Evolutionary conservation across 495 filamentous ascomycete species (phyloP).

Genomic region (Cairneyella variabilis): DNA sequence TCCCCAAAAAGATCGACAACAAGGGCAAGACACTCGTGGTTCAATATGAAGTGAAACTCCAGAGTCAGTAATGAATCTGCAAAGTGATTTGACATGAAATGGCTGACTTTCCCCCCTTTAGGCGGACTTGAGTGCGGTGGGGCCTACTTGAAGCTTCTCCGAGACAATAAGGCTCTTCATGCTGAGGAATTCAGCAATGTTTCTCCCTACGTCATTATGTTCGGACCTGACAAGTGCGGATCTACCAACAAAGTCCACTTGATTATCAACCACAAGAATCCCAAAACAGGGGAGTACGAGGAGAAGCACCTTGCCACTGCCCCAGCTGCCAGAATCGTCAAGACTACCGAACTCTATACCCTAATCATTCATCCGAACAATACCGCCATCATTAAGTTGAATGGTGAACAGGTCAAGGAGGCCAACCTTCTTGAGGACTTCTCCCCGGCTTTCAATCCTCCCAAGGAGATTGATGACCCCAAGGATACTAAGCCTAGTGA

Average conservation of each 20-base stretch:
- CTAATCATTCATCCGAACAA: slow-evolving; percentile 95
- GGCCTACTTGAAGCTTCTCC: slow-evolving; percentile 98
- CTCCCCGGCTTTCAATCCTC: slow-evolving; percentile 86
- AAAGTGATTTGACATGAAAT: neutral
- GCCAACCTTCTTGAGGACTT: slow-evolving; percentile 96
- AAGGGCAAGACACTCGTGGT: slow-evolving; percentile 96
- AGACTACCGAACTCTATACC: slow-evolving; percentile 91
- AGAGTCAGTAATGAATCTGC: slow-evolving; percentile 62
- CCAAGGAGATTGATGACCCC: slow-evolving; percentile 93
- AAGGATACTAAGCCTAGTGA: slow-evolving; percentile 92
- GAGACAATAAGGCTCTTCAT: slow-evolving; percentile 96
- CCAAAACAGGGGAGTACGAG: slow-evolving; percentile 99
- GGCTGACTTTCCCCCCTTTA: slow-evolving; percentile 9
- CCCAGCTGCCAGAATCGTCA: slow-evolving; percentile 80
- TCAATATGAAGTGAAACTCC: slow-evolving; percentile 99
- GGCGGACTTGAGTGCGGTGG: slow-evolving; percentile 96
- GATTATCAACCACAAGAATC: slow-evolving; percentile 99
- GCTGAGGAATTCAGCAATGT: slow-evolving; percentile 97
- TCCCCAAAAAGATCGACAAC: slow-evolving; percentile 93
- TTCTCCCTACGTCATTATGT: slow-evolving; percentile 99
- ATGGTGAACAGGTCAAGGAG: slow-evolving; percentile 78
- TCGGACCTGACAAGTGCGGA: slow-evolving; percentile 97
- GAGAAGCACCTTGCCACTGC: slow-evolving; percentile 95
- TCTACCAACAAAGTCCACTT: slow-evolving; percentile 99
- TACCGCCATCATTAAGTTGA: slow-evolving; percentile 85